phyloP scores from a whole-genome alignment of 2,329 filamentous ascomycete genomes.

The Rhynchosporium secalis region DNA sequence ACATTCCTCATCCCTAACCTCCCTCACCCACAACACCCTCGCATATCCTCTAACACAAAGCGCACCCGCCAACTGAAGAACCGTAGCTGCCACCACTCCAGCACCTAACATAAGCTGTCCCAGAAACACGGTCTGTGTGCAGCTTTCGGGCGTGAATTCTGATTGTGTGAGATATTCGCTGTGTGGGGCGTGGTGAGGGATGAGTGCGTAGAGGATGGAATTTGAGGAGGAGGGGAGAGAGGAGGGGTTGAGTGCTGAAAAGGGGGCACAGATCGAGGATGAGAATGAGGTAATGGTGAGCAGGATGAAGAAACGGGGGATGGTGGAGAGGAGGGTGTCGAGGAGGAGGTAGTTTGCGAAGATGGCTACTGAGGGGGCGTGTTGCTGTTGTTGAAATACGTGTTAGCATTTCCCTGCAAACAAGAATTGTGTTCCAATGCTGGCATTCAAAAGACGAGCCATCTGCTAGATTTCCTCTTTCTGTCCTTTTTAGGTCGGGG shows the following conservation, averaged over 20 bases:
- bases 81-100: slow-evolving; percentile 30
- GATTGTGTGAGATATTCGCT: slow-evolving; percentile 3
- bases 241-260: slow-evolving; percentile 5
- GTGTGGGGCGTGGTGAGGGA: not conserved
- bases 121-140: slow-evolving; percentile 17
- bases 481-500: not conserved
- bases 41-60: slow-evolving; percentile 37
- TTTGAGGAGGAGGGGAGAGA: not conserved
- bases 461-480: too few relatives aligned
- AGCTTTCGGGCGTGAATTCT: slow-evolving; percentile 9
- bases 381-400: slow-evolving; percentile 28
- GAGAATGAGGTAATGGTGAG: slow-evolving; percentile 30
- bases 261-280: slow-evolving; percentile 24
- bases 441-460: too few relatives aligned
- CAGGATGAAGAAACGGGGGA: slow-evolving; percentile 37
- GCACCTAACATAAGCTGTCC: slow-evolving; percentile 30
- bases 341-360: slow-evolving; percentile 40
- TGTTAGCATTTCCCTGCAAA: too few relatives aligned
- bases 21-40: slow-evolving; percentile 28
- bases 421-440: too few relatives aligned
- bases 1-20: slow-evolving; percentile 21
- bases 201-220: slow-evolving; percentile 2
- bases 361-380: slow-evolving; percentile 34
- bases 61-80: slow-evolving; percentile 36
- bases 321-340: slow-evolving; percentile 35